phyloP scores from a whole-genome alignment of 176 grass and related monocot species.

The Oryza meridionalis region DNA sequence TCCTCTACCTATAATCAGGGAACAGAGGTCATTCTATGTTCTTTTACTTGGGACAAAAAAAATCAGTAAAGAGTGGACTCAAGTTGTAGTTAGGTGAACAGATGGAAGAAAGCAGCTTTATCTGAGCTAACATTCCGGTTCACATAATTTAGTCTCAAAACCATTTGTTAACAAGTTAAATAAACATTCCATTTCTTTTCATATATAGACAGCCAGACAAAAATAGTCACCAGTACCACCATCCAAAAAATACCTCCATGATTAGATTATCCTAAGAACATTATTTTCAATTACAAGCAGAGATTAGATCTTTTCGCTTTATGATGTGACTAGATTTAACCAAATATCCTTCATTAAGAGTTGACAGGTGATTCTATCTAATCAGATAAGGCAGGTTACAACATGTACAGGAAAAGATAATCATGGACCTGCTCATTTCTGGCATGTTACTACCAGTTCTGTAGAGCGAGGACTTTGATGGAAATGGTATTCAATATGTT shows the following conservation, averaged over 20 bases:
- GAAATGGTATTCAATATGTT: neutral
- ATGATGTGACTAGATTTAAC: neutral
- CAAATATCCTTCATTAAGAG: neutral
- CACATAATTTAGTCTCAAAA: neutral
- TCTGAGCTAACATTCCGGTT: neutral
- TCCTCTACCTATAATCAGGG: slow-evolving; percentile 75
- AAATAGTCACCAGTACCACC: neutral
- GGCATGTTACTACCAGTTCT: neutral
- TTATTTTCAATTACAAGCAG: neutral
- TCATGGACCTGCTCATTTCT: neutral
- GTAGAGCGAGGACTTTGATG: too few species aligned
- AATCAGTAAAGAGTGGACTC: neutral
- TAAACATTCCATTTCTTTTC: neutral
- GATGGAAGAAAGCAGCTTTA: neutral
- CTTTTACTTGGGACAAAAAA: neutral
- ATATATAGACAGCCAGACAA: neutral
- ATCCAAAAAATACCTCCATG: neutral
- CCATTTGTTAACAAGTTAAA: neutral
- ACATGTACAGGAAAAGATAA: neutral
- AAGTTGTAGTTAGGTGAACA: neutral
- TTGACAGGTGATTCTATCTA: neutral
- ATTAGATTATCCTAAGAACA: neutral
- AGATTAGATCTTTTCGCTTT: neutral
- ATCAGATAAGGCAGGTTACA: neutral
- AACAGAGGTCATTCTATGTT: slow-evolving; percentile 1